Percentiles rank a stretch among this genome's conserved stretches.
phyloP scores from a whole-genome alignment of 164 flowering plant genomes.

The Magnolia sinica region DNA sequence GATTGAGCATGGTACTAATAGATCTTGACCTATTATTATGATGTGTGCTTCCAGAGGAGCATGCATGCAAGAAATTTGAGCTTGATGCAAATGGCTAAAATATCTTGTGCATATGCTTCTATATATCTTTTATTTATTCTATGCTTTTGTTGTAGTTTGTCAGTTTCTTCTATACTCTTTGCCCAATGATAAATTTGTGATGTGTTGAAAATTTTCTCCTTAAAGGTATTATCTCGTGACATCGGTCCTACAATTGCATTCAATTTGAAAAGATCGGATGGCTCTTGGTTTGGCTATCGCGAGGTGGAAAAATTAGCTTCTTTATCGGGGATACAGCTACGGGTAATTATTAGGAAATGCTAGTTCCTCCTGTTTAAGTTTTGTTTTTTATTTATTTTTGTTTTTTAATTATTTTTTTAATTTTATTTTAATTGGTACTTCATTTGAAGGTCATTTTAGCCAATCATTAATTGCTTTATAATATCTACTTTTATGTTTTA shows the following conservation, averaged over 20 bases:
- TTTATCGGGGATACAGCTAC: slow-evolving; percentile 76
- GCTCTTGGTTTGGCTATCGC: slow-evolving; percentile 86
- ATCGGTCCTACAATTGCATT: slow-evolving; percentile 73
- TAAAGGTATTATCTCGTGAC: slow-evolving; percentile 35
- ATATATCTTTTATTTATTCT: background rate
- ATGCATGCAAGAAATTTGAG: too few relatives aligned
- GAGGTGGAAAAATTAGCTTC: slow-evolving; percentile 98
- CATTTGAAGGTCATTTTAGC: background rate
- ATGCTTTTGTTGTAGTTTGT: background rate
- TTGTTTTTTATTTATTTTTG: too few relatives aligned
- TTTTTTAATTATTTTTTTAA: too few relatives aligned
- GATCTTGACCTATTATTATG: too few relatives aligned
- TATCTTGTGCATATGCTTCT: too few relatives aligned
- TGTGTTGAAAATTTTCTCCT: background rate
- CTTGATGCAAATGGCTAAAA: too few relatives aligned
- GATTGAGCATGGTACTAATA: too few relatives aligned
- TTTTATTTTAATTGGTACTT: background rate
- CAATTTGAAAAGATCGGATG: slow-evolving; percentile 82
- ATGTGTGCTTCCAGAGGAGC: too few relatives aligned
- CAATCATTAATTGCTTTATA: background rate
- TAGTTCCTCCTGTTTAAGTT: too few relatives aligned
- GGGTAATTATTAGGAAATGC: slow-evolving; percentile 47
- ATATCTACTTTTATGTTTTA: too few relatives aligned
- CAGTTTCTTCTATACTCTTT: background rate
- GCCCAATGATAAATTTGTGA: background rate